A percentile compares a stretch with the other conserved stretches of the same genome.
Conservation (phyloP, 2,329 filamentous ascomycete species). For the Fusarium caatingaense region DNA sequence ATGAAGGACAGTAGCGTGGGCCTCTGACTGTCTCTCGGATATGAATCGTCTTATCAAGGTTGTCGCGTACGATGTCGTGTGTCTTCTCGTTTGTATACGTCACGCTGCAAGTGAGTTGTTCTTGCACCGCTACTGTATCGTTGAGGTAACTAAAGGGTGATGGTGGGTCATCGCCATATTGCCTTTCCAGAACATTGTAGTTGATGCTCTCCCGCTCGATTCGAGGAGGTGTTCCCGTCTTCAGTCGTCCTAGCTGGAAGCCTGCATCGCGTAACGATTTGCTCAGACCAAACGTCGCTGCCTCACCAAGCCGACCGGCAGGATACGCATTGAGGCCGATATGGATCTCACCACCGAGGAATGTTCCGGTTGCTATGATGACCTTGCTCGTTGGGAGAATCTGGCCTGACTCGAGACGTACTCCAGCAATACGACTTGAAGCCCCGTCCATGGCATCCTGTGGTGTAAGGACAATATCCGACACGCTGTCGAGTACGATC, state of each 20-base stretch:
- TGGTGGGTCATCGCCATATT: conserved; percentile 86
- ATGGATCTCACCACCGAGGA: conserved; percentile 95
- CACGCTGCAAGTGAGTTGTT: conserved; percentile 86
- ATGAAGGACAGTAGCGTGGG: conserved; percentile 92
- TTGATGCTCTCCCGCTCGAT: conserved; percentile 86
- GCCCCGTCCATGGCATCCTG: conserved; percentile 53
- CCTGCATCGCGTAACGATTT: conserved; percentile 90
- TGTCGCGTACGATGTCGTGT: conserved; percentile 85
- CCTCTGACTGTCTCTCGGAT: conserved; percentile 96
- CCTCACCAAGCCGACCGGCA: conserved; percentile 92
- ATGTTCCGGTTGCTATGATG: conserved; percentile 96
- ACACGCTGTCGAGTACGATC: conserved; percentile 87
- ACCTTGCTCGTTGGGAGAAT: conserved; percentile 83
- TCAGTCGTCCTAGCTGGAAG: conserved; percentile 88
- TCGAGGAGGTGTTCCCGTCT: conserved; percentile 94
- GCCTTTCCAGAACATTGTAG: conserved; percentile 75
- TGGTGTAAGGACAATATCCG: conserved; percentile 80
- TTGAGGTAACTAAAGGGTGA: conserved; percentile 94
- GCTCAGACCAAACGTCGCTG: conserved; percentile 90
- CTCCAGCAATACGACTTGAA: conserved; percentile 82
- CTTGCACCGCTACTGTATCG: conserved; percentile 77
- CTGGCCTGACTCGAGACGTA: conserved; percentile 88
- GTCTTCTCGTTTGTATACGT: conserved; percentile 87
- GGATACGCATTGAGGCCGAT: conserved; percentile 88
- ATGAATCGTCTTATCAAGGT: conserved; percentile 96